Base-by-base conservation (phyloP, 1,284 basidiomycete genomes). In the Calocybe gambosa region DNA sequence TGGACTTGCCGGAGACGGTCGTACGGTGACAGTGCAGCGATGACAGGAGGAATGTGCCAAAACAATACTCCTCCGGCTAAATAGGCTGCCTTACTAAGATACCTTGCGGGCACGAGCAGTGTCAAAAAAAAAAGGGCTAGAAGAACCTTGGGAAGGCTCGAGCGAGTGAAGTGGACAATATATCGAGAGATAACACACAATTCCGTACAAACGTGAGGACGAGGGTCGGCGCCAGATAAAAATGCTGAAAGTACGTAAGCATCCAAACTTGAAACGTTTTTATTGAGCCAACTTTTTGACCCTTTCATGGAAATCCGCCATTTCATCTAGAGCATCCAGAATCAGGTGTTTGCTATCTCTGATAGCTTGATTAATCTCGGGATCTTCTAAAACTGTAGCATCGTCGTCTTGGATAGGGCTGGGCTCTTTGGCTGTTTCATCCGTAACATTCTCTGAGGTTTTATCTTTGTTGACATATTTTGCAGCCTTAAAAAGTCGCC, bases 271-370 rank as follows among this genome's bases (percentile, higher is more conserved):
- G 29, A 25, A 50, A 16, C 54, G 34, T 55, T 37, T 8, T 16
- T 42, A 41, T 39, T 10, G 26, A 10, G 64, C 73, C n/a, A 55
- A 85, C 84, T 83, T 85, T 62, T 75, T 75, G 33, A 83, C 53
- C 29, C 82, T 70, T 59, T 89, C 85, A 52, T 85, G 77, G 5
- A 82, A 43, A 57, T 85, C 82, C 4, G 76, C 74, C 23, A 79
- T 55, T 39, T 75, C 71, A 40, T 69, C 69, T 44, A 80, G 37
- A 8, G 60, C 28, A 42, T 67, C 58, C 25, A 85, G 55, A 1
- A 64, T 51, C n/a, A 65, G 53, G 8, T 66, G 65, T 55, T 74
- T 75, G 12, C 78, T 38, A 53, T 71, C 72, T 41, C 67, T 65
- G 39, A 73, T 70, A 26, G 69, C 61, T 36, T 67, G 47, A 26